phyloP scores from a whole-genome alignment of 306 rosid genomes.

The Chamaecrista fasciculata region DNA sequence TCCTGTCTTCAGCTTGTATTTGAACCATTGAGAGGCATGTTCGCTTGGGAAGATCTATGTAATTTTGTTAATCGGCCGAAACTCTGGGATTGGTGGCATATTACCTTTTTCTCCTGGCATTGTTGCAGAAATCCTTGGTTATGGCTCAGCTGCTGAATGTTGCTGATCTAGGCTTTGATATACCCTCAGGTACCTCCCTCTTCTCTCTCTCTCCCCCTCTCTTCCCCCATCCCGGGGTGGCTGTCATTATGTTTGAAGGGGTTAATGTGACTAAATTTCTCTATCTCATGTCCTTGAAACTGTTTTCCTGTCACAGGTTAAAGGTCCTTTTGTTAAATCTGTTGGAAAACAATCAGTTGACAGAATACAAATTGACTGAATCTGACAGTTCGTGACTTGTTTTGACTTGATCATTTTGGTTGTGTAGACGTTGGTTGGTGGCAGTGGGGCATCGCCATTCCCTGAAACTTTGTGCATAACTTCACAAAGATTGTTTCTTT shows the following conservation, averaged over 20 bases:
- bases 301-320: not conserved
- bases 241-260: not conserved
- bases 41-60: constrained; percentile 27
- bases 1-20: constrained; percentile 35
- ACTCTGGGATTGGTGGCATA: constrained; percentile 26
- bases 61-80: constrained; percentile 32
- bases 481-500: constrained; percentile 43
- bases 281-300: not conserved
- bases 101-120: constrained; percentile 28
- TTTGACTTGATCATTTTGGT: constrained; percentile 15
- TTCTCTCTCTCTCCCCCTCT: not conserved
- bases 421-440: constrained; percentile 51
- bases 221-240: not conserved
- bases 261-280: not conserved
- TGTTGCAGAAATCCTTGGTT: constrained; percentile 31
- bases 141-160: constrained; percentile 34
- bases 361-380: not conserved
- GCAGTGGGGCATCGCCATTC: constrained; percentile 37
- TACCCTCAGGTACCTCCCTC: constrained; percentile 49
- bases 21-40: constrained; percentile 26
- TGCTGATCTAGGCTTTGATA: constrained; percentile 37
- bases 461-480: constrained; percentile 43
- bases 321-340: not conserved
- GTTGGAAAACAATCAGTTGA: not conserved
- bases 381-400: not conserved